Evolutionary conservation across 2,329 filamentous ascomycete genomes (phyloP), one percentile per base, ranked within the genome.

Genomic region (Fusarium goolgardi): DNA sequence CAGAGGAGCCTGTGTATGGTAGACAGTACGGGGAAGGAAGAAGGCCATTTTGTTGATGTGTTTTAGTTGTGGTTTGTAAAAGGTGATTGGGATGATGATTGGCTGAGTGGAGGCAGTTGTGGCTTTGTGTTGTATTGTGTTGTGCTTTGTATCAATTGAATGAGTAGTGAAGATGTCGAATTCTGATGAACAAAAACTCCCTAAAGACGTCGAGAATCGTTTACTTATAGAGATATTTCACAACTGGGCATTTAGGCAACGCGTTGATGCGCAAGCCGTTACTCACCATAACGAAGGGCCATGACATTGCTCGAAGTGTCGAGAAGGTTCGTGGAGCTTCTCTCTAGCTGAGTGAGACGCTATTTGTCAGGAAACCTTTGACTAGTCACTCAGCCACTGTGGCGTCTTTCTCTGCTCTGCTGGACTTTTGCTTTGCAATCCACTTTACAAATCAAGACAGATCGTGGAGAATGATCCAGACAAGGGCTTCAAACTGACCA

Each of bases 1-100:
- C 23, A 58, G 16, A 0, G 59, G 59, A 29, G 60, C 45, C 39
- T 63, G 59, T 3, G 32, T 51, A 12, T 63, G 52, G 52, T 46
- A 63, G 39, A 49, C 45, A 1, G 60, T 63, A 18, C 46, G 60
- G 59, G 60, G 60, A 47, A 63, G 32, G n/a, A 63, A 63, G 59
- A 61, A 61, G 31, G 59, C 59, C 59, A 61, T 61, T 61, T 18
- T 61, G 23, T 21, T 46, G 2, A 5, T 55, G 18, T 61, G 56
- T 15, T 55, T 35, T 45, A 6, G 8, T 53, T 12, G 25, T 45
- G 25, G 29, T 4, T 11, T 34, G 21, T 51, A 5, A 29, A 29
- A 18, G 29, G n/a, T 41, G 3, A 2, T n/a, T 35, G 34, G 23
- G 32, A 35, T 29, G 1, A 25, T 41, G 16, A 49, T 49, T 59